phyloP scores from a whole-genome alignment of 139 green algal species.

The Closterium sp. region DNA sequence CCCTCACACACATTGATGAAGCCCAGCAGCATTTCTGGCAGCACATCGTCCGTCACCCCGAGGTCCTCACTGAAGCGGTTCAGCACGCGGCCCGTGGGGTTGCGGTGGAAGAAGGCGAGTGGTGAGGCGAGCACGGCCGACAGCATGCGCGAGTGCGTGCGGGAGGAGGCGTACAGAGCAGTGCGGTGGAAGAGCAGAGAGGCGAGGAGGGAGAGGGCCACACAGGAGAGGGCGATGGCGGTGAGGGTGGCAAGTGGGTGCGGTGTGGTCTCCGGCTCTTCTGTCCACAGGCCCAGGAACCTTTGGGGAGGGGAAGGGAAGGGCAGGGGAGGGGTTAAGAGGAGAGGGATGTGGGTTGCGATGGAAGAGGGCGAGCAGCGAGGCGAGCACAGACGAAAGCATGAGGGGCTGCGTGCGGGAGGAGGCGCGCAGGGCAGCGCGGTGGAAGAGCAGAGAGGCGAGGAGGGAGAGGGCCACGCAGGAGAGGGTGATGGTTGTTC shows the following conservation, averaged over 20 bases:
- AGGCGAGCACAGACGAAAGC: slow-evolving; percentile 55
- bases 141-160: slow-evolving; percentile 39
- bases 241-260: not conserved
- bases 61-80: slow-evolving; percentile 51
- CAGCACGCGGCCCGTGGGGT: slow-evolving; percentile 50
- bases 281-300: slow-evolving; percentile 8
- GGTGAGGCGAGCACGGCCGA: slow-evolving; percentile 61
- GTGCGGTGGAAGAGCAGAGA: not conserved
- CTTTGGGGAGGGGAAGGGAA: not conserved
- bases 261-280: not conserved
- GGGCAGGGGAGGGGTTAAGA: too few species aligned
- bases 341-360: too few species aligned
- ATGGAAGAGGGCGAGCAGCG: slow-evolving; percentile 84
- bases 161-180: slow-evolving; percentile 9
- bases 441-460: not conserved
- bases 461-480: slow-evolving; percentile 3
- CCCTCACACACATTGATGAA: not conserved
- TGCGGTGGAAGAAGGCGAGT: slow-evolving; percentile 84
- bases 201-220: not conserved
- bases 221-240: not conserved
- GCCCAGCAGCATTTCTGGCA: not conserved
- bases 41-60: slow-evolving; percentile 42
- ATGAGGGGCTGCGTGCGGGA: slow-evolving; percentile 27
- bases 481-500: not conserved
- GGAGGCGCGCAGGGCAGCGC: slow-evolving; percentile 1